Base-by-base conservation (phyloP, 2,329 filamentous ascomycete genomes). In the Plenodomus lindquistii region DNA sequence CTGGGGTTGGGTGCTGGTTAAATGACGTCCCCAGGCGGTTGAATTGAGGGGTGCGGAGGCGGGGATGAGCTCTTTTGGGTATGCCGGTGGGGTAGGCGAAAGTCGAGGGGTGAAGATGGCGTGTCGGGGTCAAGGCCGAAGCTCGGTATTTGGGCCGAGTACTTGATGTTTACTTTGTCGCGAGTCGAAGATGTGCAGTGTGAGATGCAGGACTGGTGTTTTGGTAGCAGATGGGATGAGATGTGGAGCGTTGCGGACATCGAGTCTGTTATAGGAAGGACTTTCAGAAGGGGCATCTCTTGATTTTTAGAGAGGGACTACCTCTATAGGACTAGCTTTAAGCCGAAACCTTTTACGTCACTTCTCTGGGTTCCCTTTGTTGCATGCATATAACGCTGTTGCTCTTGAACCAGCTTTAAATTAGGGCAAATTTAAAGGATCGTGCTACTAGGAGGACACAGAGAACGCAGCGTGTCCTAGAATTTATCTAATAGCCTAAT, bases 11-110 rank as follows among this genome's bases (percentile, higher is more conserved):
- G 15, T 18, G 15, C 18, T 42, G 24, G 18, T 34, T 45, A 37
- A 17, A 39, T 39, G 35, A 44, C 31, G 39, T 31, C 40, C 27
- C 11, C 8, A 18, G 35, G 35, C 35, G 38, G 44, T n/a, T 50
- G 39, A 22, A 29, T 48, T 36, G 48, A 47, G 21, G 21, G 44
- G 40, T 40, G 40, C 42, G 29, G 21, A 38, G 17, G 40, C 31
- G 22, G 36, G 31, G 24, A 15, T 20, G 40, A 42, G 18, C 37
- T 22, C 13, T 6, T 19, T 19, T n/a, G 19, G 20, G 18, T 16
- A 39, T 18, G n/a, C 21, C 39, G 37, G 35, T 37, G 35, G 35
- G 35, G 35, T 37, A 20, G 10, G 27, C 27, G 6, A 31, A 13
- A 31, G 6, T 6, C 22, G 22, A 13, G 27, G 27, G 9, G 27